phyloP scores from a whole-genome alignment of 2,329 filamentous ascomycete genomes.

The Colletotrichum spaethianum region DNA sequence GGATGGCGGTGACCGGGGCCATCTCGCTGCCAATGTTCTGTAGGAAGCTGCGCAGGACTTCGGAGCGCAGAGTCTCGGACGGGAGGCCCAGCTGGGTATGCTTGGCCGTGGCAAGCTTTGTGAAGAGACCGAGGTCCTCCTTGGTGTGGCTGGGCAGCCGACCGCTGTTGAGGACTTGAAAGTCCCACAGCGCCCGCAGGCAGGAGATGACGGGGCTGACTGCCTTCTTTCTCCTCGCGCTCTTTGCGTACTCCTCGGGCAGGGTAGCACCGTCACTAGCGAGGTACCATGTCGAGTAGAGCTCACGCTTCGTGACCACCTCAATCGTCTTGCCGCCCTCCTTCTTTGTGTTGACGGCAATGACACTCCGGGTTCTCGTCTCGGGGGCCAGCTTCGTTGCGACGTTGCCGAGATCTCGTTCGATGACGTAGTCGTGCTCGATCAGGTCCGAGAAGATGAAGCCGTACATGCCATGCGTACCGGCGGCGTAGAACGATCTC shows the following conservation, averaged over 20 bases:
- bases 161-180: constrained; percentile 72
- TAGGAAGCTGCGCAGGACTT: constrained; percentile 86
- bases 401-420: constrained; percentile 86
- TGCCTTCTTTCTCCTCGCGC: constrained; percentile 77
- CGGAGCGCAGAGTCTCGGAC: constrained; percentile 74
- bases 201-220: constrained; percentile 91
- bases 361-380: constrained; percentile 82
- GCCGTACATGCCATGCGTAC: constrained; percentile 90
- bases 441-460: constrained; percentile 96
- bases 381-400: constrained; percentile 74
- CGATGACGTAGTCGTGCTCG: constrained; percentile 89
- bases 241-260: constrained; percentile 74
- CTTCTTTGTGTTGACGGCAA: constrained; percentile 79
- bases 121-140: constrained; percentile 82
- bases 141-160: constrained; percentile 68
- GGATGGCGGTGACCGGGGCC: constrained; percentile 87
- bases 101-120: constrained; percentile 81
- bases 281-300: constrained; percentile 90
- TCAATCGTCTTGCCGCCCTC: constrained; percentile 82
- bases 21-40: constrained; percentile 89
- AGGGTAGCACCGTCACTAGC: constrained; percentile 83
- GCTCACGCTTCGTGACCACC: constrained; percentile 90
- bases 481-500: constrained; percentile 90
- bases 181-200: constrained; percentile 91
- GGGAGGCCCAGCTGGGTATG: constrained; percentile 82